Base-by-base conservation (phyloP, 2,329 filamentous ascomycete species). In the Rutstroemia sp. region DNA sequence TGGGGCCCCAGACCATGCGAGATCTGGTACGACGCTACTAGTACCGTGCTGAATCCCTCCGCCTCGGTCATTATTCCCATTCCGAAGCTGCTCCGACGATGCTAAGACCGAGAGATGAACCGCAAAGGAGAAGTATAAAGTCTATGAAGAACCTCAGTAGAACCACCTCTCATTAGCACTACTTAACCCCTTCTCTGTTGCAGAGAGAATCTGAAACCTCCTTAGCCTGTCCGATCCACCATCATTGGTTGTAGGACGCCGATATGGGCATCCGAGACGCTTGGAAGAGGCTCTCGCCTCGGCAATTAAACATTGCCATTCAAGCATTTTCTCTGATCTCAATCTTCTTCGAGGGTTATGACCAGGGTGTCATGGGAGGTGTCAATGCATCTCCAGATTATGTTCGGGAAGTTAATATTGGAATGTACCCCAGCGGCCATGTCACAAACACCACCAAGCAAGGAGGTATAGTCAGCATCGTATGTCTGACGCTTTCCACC, bases 311-410 rank as follows among this genome's bases (percentile, higher is more conserved):
- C 27, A n/a, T 45, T 14, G 21, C 27, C 19, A 51, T 56, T 19
- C 48, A 51, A 34, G 21, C 27, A 18, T 47, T 51, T 39, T 50
- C 38, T 12, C 39, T 51, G 5, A 65, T 70, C 27, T 56, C 63
- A 7, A 67, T 69, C 45, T 70, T 74, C 62, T 74, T 73, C 61
- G 67, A 71, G 70, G 77, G 78, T 19, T 81, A 79, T 67, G 76
- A 80, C 58, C 78, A 80, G 61, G 77, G 77, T 52, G 76, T 80
- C n/a, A 75, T 79, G 72, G 77, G 77, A 49, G 74, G 74, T 42
- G 75, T 80, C 49, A 79, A 77, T 57, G 66, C 66, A 8, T 70
- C 73, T 12, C 72, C 72, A 1, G 64, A 68, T 49, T 77, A 74
- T 63, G 70, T 76, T 21, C 61, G 63, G 12, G 69, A 72, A 62